Evolutionary conservation across 169 alveolate genomes (phyloP), one percentile per base, ranked within the genome.

Genomic region (Plasmodium gallinaceum): DNA sequence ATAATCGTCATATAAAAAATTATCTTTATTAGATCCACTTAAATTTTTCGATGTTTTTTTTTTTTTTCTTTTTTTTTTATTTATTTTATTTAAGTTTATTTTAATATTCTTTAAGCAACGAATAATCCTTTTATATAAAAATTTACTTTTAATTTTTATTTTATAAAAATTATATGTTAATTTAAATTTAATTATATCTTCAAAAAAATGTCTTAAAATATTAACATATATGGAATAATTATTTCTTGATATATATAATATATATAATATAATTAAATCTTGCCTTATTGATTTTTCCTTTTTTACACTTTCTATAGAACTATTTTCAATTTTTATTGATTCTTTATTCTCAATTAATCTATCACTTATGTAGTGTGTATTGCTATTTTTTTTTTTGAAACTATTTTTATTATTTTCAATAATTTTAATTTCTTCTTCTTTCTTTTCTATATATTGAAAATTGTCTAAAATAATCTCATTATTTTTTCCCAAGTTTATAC

Each of bases 261-360:
- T 54, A 22, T 78, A 78, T 14, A 78, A 58, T 10, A 78, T 51
- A 45, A 78, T 78, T 10, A 78, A 52, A 22, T 78, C 89, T 43
- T 78, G 89, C n/a, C 80, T 66, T 16, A 37, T 52, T 2, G 89
- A 78, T 14, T 8, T 20, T 6, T n/a, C 9, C 12, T 65, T 52
- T 42, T 20, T 24, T 42, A 14, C 0, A 8, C 61, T n/a, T 18
- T 0, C 12, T 42, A 10, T 7, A 2, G 14, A 18, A 22, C 5
- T 18, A 0, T 2, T 22, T 10, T 60, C 24, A 12, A 2, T 22
- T 2, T 0, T 22, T 10, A 5, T 12, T 7, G 5, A 12, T 64
- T 24, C 51, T 14, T 24, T 26, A 45, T 70, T 70, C 9, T 32
- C 7, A 8, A 45, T 46, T 22, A 46, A 46, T 0, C 18, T 8